These are phyloP conservation scores for Arxiozyma bovina DNA, from an alignment of 1,139 yeast genomes.

Conservation along the genomic window DNA sequence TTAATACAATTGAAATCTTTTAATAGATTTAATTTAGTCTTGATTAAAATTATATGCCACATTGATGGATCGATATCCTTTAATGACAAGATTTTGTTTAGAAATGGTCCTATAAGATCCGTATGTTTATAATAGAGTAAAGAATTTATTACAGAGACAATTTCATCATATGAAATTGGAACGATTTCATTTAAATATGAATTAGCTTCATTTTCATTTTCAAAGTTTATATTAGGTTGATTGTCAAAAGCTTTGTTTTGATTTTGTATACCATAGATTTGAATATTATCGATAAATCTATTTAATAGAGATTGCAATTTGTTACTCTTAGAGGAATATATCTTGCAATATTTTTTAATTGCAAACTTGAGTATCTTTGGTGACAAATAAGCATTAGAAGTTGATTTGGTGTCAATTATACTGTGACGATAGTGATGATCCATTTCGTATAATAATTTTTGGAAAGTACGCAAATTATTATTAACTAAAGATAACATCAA, in stretches of 20 bases:
- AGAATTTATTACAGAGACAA: slow-evolving; percentile 17
- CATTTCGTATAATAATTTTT: slow-evolving; percentile 15
- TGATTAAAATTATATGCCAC: slow-evolving; percentile 8
- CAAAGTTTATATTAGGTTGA: slow-evolving; percentile 10
- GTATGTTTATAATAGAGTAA: slow-evolving; percentile 15
- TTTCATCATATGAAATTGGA: slow-evolving; percentile 16
- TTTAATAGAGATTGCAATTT: slow-evolving; percentile 14
- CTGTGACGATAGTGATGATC: slow-evolving; percentile 12
- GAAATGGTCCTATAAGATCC: slow-evolving; percentile 12
- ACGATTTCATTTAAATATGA: slow-evolving; percentile 21
- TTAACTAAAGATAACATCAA: slow-evolving; percentile 28
- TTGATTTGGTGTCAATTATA: not conserved
- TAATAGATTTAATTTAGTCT: slow-evolving; percentile 18
- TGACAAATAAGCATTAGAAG: slow-evolving; percentile 13
- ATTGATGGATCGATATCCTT: not conserved
- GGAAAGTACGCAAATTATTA: slow-evolving; percentile 29
- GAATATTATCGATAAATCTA: slow-evolving; percentile 15
- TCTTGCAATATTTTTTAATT: slow-evolving; percentile 18
- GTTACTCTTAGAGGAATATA: not conserved
- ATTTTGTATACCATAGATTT: slow-evolving; percentile 11
- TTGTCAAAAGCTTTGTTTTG: not conserved
- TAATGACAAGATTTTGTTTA: slow-evolving; percentile 9
- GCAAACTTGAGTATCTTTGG: slow-evolving; percentile 21
- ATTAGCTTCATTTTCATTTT: slow-evolving; percentile 22
- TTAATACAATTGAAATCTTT: slow-evolving; percentile 15